Percentiles rank a stretch among this genome's conserved stretches.
Conservation (phyloP, 1,139 yeast genomes). For the Hyphopichia buzzinii region DNA sequence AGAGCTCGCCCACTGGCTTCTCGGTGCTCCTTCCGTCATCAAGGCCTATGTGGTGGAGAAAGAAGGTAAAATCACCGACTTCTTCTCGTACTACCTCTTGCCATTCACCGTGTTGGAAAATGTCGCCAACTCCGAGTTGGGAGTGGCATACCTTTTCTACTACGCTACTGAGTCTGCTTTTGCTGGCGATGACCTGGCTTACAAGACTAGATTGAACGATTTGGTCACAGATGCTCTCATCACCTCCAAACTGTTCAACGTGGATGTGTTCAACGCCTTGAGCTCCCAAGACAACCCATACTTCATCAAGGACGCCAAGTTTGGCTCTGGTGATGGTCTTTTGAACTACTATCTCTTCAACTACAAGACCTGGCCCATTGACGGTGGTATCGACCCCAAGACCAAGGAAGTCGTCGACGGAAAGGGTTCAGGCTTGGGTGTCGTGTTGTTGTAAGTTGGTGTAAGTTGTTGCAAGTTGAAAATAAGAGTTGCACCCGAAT, state of each 20-base stretch:
- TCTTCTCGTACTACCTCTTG: conserved; percentile 81
- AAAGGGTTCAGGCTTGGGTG: conserved; percentile 80
- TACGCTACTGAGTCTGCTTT: conserved; percentile 70
- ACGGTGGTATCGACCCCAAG: conserved; percentile 68
- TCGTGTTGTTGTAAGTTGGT: conserved; percentile 75
- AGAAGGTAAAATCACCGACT: conserved; percentile 75
- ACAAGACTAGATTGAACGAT: conserved; percentile 57
- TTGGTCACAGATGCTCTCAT: conserved; percentile 77
- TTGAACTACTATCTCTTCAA: conserved; percentile 90
- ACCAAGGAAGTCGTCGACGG: conserved; percentile 50
- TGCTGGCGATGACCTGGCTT: conserved; percentile 33
- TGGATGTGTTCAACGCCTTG: conserved; percentile 92
- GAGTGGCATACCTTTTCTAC: conserved; percentile 86
- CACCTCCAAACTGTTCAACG: conserved; percentile 61
- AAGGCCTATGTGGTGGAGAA: conserved; percentile 78
- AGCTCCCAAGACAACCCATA: conserved; percentile 86
- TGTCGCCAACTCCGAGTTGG: conserved; percentile 62
- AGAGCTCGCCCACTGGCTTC: conserved; percentile 82
- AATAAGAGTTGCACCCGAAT: too few species aligned
- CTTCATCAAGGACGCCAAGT: conserved; percentile 78
- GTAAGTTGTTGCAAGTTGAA: too few species aligned
- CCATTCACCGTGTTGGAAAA: conserved; percentile 84
- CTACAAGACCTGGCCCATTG: conserved; percentile 75
- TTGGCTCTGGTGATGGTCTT: conserved; percentile 93
- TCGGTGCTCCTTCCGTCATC: conserved; percentile 62